Evolutionary conservation across 2,329 filamentous ascomycete species (phyloP).

Genomic region (Colletotrichum liaoningense): DNA sequence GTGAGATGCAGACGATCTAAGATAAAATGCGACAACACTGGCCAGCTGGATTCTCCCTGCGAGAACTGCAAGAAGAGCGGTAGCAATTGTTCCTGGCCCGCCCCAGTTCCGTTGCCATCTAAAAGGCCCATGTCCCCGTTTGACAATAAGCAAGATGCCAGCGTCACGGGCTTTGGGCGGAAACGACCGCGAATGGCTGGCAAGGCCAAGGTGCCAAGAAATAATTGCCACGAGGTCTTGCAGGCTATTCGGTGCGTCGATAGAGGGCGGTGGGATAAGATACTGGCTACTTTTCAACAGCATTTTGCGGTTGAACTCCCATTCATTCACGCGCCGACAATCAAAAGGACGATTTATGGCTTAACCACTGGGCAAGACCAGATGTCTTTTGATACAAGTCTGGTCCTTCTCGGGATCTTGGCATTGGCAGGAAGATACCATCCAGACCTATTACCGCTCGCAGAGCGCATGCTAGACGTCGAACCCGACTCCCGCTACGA

Average conservation of each 20-base stretch:
- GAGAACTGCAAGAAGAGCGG: slow-evolving; percentile 79
- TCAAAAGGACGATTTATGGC: slow-evolving; percentile 61
- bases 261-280: slow-evolving; percentile 72
- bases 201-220: slow-evolving; percentile 37
- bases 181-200: slow-evolving; percentile 55
- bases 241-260: slow-evolving; percentile 72
- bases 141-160: slow-evolving; percentile 47
- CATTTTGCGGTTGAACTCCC: slow-evolving; percentile 79
- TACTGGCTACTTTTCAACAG: slow-evolving; percentile 76
- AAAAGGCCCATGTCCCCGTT: slow-evolving; percentile 54
- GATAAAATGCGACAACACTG: slow-evolving; percentile 83
- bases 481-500: not conserved
- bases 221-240: slow-evolving; percentile 63
- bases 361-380: not conserved
- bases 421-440: slow-evolving; percentile 78
- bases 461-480: not conserved
- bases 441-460: slow-evolving; percentile 46
- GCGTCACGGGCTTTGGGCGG: slow-evolving; percentile 51
- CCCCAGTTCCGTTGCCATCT: slow-evolving; percentile 46
- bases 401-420: slow-evolving; percentile 74
- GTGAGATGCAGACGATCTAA: slow-evolving; percentile 81
- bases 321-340: slow-evolving; percentile 75
- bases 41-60: slow-evolving; percentile 67
- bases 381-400: slow-evolving; percentile 49
- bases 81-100: slow-evolving; percentile 78